Evolutionary conservation across 108 stramenopile genomes (phyloP).

Genomic region (Skeletonema marinoi): DNA sequence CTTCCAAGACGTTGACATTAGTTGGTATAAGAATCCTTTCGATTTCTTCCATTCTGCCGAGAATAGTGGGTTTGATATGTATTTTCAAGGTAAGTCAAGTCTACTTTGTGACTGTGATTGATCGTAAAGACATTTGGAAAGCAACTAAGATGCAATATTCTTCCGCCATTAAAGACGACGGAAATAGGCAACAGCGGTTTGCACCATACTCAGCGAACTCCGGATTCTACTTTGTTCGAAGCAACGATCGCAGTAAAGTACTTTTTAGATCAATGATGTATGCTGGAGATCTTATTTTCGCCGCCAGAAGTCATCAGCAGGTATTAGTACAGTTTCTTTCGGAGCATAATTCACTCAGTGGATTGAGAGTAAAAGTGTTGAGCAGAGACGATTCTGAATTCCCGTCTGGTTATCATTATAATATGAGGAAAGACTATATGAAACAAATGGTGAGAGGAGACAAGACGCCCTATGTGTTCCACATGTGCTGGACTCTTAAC

Average conservation of each 20-base stretch:
- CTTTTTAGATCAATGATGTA: slow-evolving; percentile 60
- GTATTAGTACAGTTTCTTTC: slow-evolving; percentile 58
- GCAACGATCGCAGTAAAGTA: slow-evolving; percentile 56
- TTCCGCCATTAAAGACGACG: neutral
- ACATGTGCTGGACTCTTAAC: slow-evolving; percentile 86
- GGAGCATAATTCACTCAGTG: slow-evolving; percentile 61
- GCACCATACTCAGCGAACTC: slow-evolving; percentile 77
- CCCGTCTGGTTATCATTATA: slow-evolving; percentile 58
- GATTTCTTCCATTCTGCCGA: slow-evolving; percentile 50
- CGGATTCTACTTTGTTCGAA: slow-evolving; percentile 87
- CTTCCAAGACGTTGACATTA: slow-evolving; percentile 83
- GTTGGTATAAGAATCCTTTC: slow-evolving; percentile 75
- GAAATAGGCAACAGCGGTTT: slow-evolving; percentile 44
- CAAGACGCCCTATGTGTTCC: slow-evolving; percentile 42
- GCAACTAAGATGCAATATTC: slow-evolving; percentile 10
- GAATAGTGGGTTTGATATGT: slow-evolving; percentile 58
- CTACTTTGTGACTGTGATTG: slow-evolving; percentile 63
- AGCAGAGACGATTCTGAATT: slow-evolving; percentile 57
- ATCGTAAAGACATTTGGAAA: neutral
- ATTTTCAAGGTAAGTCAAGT: slow-evolving; percentile 64
- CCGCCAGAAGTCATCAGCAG: slow-evolving; percentile 70
- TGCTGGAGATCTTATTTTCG: slow-evolving; percentile 63
- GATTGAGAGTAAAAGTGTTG: slow-evolving; percentile 72
- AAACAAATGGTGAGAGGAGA: slow-evolving; percentile 33
- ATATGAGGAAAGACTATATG: slow-evolving; percentile 45